Evolutionary conservation across 352 stramenopile genomes (phyloP).

Genomic region (Pythium pyrilobum): DNA sequence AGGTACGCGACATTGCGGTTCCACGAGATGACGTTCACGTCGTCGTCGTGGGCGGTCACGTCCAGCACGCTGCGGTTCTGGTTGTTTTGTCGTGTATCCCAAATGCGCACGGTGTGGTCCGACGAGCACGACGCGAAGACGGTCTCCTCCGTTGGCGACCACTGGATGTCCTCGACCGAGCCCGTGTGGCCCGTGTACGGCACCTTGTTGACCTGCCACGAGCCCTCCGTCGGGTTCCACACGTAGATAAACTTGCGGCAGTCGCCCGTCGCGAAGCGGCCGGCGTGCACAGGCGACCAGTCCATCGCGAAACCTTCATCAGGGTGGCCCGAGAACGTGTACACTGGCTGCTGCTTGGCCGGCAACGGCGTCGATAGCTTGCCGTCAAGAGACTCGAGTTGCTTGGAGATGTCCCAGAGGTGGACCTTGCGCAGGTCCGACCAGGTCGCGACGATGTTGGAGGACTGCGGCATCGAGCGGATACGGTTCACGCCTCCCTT

Average conservation of each 20-base stretch:
- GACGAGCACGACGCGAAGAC: constrained; percentile 95
- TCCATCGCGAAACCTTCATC: constrained; percentile 98
- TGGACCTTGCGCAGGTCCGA: constrained; percentile 94
- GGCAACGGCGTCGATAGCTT: constrained; percentile 52
- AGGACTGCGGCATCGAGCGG: constrained; percentile 92
- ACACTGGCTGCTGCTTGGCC: constrained; percentile 69
- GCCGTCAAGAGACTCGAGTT: constrained; percentile 85
- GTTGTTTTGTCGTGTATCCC: constrained; percentile 93
- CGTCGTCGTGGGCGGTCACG: constrained; percentile 90
- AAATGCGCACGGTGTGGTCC: constrained; percentile 95
- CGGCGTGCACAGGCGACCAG: constrained; percentile 91
- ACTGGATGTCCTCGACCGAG: constrained; percentile 98
- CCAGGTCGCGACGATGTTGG: constrained; percentile 97
- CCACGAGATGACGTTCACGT: constrained; percentile 99
- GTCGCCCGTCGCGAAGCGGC: constrained; percentile 94
- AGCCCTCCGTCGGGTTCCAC: constrained; percentile 77
- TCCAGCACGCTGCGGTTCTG: constrained; percentile 89
- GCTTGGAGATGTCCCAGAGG: constrained; percentile 93
- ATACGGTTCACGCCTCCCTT: constrained; percentile 95
- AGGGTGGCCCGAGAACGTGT: constrained; percentile 94
- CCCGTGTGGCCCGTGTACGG: constrained; percentile 89
- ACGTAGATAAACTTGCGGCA: constrained; percentile 97
- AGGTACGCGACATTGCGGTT: constrained; percentile 97
- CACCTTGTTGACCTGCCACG: constrained; percentile 85
- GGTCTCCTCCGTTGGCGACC: constrained; percentile 95